These are phyloP conservation scores for Pseudozyma sp. DNA, from an alignment of 1,284 basidiomycete species.

Conservation along the genomic window DNA sequence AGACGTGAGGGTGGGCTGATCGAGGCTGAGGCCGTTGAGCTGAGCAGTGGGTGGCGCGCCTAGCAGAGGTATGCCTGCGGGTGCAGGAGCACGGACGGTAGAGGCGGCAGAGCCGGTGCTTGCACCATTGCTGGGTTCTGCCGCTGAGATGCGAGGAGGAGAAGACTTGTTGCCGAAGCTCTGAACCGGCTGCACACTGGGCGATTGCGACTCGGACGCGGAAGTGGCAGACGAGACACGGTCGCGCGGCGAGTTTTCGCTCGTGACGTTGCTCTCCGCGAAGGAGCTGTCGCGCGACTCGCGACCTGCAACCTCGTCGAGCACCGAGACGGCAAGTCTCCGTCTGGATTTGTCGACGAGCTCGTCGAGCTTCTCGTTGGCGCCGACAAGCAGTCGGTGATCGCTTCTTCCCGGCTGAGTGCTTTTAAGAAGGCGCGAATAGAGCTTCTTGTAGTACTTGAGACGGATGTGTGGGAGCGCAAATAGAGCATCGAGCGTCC, in stretches of 20 bases:
- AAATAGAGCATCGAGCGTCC: slow-evolving; percentile 90
- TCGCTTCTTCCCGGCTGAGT: slow-evolving; percentile 89
- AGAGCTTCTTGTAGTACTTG: slow-evolving; percentile 92
- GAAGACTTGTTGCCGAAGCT: slow-evolving; percentile 16
- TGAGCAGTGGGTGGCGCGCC: slow-evolving; percentile 22
- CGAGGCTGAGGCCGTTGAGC: slow-evolving; percentile 30
- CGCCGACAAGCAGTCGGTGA: slow-evolving; percentile 81
- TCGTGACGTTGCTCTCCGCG: slow-evolving; percentile 48
- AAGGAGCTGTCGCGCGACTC: slow-evolving; percentile 50
- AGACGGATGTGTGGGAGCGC: slow-evolving; percentile 84
- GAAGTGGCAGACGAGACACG: slow-evolving; percentile 58
- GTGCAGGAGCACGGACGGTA: slow-evolving; percentile 24
- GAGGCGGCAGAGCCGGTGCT: slow-evolving; percentile 6
- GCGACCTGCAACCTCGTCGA: slow-evolving; percentile 47
- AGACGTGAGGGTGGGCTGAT: slow-evolving; percentile 16
- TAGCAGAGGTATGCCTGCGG: slow-evolving; percentile 23
- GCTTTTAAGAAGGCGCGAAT: slow-evolving; percentile 85
- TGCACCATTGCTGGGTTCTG: slow-evolving; percentile 14
- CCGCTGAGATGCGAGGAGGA: slow-evolving; percentile 5
- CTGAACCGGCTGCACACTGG: slow-evolving; percentile 24
- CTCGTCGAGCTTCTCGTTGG: slow-evolving; percentile 82
- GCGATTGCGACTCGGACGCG: slow-evolving; percentile 34
- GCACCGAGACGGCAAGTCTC: slow-evolving; percentile 46
- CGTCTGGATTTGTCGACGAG: slow-evolving; percentile 75
- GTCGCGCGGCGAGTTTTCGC: slow-evolving; percentile 41